Conservation (phyloP, 495 filamentous ascomycete species). For the Hypoxylon subgilvum region DNA sequence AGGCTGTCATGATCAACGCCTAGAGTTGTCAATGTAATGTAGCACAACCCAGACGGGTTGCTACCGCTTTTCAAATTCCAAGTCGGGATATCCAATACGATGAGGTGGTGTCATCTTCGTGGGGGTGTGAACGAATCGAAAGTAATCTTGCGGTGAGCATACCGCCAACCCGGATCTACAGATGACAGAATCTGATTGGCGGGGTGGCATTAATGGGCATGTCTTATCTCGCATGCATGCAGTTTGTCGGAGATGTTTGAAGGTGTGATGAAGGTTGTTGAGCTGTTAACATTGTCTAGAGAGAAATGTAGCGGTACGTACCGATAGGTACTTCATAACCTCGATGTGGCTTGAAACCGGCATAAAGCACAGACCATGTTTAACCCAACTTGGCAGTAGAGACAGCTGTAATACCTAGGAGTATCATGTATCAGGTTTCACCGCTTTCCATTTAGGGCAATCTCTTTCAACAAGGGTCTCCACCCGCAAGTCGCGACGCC, state of each 20-base stretch:
- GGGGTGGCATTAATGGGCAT: too few relatives aligned
- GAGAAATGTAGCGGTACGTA: background rate
- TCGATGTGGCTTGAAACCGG: constrained; percentile 7
- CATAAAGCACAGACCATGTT: background rate
- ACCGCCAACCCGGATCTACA: too few relatives aligned
- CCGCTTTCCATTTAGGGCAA: constrained; percentile 26
- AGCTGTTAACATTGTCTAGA: constrained; percentile 13
- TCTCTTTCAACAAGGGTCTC: constrained; percentile 25
- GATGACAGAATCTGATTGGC: too few relatives aligned
- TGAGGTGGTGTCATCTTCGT: too few relatives aligned
- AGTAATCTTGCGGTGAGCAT: too few relatives aligned
- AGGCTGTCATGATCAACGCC: too few relatives aligned
- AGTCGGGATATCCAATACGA: too few relatives aligned
- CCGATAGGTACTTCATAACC: constrained; percentile 10
- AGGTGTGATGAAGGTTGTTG: constrained; percentile 10
- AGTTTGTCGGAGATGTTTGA: background rate
- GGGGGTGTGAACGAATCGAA: too few relatives aligned
- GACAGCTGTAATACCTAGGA: constrained; percentile 22
- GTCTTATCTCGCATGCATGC: background rate
- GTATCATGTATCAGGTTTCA: too few relatives aligned
- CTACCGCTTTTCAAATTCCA: too few relatives aligned
- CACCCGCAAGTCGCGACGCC: constrained; percentile 30
- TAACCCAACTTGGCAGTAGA: constrained; percentile 13
- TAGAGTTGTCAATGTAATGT: too few relatives aligned
- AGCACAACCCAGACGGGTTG: too few relatives aligned